Evolutionary conservation across 495 filamentous ascomycete species (phyloP).

Genomic region (Penicillium silybi): DNA sequence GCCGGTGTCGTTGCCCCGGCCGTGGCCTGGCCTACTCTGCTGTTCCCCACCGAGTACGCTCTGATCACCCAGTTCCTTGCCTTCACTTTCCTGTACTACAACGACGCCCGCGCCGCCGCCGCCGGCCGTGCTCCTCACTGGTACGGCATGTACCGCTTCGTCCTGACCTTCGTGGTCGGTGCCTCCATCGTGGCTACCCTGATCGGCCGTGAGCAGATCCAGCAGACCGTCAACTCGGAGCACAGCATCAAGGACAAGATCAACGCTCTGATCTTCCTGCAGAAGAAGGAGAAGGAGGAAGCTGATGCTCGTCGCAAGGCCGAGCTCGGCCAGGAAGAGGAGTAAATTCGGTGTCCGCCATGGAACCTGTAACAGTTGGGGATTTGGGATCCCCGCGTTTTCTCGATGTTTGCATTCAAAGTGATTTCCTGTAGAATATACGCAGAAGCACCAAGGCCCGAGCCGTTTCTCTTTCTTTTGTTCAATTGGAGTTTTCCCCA

Average conservation of each 20-base stretch:
- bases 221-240: conserved; percentile 46
- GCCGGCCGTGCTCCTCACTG: conserved; percentile 84
- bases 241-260: conserved; percentile 59
- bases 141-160: conserved; percentile 93
- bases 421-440: conserved; percentile 37
- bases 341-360: conserved; percentile 30
- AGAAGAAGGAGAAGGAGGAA: conserved; percentile 62
- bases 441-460: conserved; percentile 28
- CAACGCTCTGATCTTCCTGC: conserved; percentile 54
- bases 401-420: conserved; percentile 31
- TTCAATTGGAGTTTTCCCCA: conserved; percentile 8
- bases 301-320: conserved; percentile 49
- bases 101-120: conserved; percentile 69
- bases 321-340: conserved; percentile 40
- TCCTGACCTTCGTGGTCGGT: conserved; percentile 91
- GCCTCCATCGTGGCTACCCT: conserved; percentile 80
- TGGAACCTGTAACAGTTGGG: not conserved
- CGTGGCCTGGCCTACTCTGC: conserved; percentile 88
- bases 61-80: conserved; percentile 85
- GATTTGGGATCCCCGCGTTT: conserved; percentile 9
- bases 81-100: conserved; percentile 87
- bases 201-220: conserved; percentile 82
- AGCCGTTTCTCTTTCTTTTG: conserved; percentile 18
- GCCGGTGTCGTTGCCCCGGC: conserved; percentile 79
- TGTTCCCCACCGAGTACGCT: conserved; percentile 83